phyloP scores from a whole-genome alignment of 495 filamentous ascomycete genomes.

The Xylaria nigripes region DNA sequence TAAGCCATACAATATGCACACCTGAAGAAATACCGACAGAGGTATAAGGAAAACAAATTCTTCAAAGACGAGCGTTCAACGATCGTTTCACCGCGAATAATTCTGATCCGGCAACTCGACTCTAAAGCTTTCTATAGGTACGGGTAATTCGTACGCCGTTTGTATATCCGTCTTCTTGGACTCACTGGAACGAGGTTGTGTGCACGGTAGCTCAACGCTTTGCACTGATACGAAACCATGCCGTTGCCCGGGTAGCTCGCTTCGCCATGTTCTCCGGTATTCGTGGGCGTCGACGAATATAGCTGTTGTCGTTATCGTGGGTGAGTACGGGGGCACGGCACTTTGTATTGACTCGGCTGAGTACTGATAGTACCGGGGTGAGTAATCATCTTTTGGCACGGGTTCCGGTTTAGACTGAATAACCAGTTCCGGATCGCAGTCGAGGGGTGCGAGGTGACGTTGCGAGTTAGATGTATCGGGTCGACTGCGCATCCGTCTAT shows the following conservation, averaged over 20 bases:
- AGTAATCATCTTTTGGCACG: constrained; percentile 22
- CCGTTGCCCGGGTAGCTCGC: constrained; percentile 18
- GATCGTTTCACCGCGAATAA: constrained; percentile 14
- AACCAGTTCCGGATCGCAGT: constrained; percentile 6
- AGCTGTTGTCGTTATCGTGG: background rate
- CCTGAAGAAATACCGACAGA: background rate
- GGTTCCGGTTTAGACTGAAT: constrained; percentile 24
- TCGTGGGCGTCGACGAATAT: constrained; percentile 5
- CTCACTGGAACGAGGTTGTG: constrained; percentile 2
- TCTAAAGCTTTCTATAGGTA: constrained; percentile 14
- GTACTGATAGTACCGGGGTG: constrained; percentile 8
- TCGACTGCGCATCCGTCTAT: background rate
- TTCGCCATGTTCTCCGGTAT: constrained; percentile 8
- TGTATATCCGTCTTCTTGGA: constrained; percentile 16
- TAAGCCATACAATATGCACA: background rate
- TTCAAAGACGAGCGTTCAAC: background rate
- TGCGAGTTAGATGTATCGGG: constrained; percentile 7
- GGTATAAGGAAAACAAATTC: background rate
- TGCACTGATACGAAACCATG: constrained; percentile 1
- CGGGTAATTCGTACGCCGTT: constrained; percentile 23
- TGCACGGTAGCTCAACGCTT: constrained; percentile 4
- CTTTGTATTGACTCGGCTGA: constrained; percentile 20
- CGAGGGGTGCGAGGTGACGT: background rate
- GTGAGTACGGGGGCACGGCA: background rate
- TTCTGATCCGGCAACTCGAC: constrained; percentile 23